These are phyloP conservation scores for Ciborinia camelliae DNA, from an alignment of 2,329 filamentous ascomycete species.

Conservation along the genomic window DNA sequence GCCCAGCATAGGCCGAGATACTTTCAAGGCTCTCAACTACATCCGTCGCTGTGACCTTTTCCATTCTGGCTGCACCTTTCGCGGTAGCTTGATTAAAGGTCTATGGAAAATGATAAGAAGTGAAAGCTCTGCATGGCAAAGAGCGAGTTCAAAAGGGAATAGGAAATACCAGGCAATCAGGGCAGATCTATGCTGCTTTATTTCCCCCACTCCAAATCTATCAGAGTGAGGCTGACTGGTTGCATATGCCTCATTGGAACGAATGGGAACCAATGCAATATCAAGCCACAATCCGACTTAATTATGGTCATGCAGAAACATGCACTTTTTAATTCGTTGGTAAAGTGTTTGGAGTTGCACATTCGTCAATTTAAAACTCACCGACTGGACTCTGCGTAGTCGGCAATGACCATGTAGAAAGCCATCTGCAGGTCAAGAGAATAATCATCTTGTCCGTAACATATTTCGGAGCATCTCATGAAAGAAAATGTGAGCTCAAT, in stretches of 20 bases:
- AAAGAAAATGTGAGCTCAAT: neutral
- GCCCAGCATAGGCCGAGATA: conserved; percentile 24
- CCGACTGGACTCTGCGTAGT: conserved; percentile 4
- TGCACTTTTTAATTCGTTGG: neutral
- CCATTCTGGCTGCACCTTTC: conserved; percentile 21
- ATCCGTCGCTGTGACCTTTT: neutral
- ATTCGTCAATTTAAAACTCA: conserved; percentile 12
- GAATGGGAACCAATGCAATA: neutral
- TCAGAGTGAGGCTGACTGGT: conserved; percentile 10
- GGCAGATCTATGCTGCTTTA: neutral
- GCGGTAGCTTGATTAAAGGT: neutral
- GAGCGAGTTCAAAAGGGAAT: neutral
- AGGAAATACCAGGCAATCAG: neutral
- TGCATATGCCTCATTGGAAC: conserved; percentile 5
- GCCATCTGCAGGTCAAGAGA: neutral
- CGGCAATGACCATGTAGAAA: neutral
- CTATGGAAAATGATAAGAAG: neutral
- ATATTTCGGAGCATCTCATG: neutral
- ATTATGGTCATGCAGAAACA: neutral
- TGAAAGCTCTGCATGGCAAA: neutral
- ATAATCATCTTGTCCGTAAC: neutral
- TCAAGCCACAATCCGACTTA: neutral
- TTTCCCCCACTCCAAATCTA: neutral
- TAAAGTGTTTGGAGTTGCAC: conserved; percentile 9
- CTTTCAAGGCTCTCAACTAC: conserved; percentile 17